Conservation (phyloP, 2,329 filamentous ascomycete genomes). For the Eutypa lata region DNA sequence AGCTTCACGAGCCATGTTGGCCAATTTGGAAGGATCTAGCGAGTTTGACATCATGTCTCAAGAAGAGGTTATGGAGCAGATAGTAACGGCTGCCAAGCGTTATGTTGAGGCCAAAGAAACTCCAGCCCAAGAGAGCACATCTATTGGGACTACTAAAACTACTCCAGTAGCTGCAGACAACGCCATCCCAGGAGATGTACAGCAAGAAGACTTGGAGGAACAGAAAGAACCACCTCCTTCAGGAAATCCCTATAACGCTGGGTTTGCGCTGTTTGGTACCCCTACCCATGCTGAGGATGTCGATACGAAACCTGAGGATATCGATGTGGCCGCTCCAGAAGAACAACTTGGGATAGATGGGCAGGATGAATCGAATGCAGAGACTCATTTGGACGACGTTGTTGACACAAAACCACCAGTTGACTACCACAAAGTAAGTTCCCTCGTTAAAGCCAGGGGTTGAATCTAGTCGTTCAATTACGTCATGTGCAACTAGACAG, state of each 20-base stretch:
- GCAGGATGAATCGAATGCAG: constrained; percentile 16
- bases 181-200: background rate
- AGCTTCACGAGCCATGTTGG: constrained; percentile 42
- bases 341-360: constrained; percentile 30
- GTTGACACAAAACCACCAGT: constrained; percentile 5
- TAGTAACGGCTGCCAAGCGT: constrained; percentile 48
- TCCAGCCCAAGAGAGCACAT: constrained; percentile 10
- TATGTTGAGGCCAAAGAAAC: constrained; percentile 42
- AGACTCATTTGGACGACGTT: constrained; percentile 9
- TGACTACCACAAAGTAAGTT: constrained; percentile 6
- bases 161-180: constrained; percentile 2
- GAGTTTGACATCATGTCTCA: constrained; percentile 29
- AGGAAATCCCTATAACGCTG: background rate
- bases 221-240: background rate
- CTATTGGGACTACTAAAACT: background rate
- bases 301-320: constrained; percentile 42
- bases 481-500: background rate
- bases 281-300: constrained; percentile 15
- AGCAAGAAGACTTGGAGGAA: constrained; percentile 2
- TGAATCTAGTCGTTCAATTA: background rate
- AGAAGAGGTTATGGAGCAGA: constrained; percentile 46
- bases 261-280: constrained; percentile 4
- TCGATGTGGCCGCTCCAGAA: constrained; percentile 45
- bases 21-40: constrained; percentile 34
- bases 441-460: background rate